Base-by-base conservation (phyloP, 176 grass and related monocot species). In the Ensete glaucum region DNA sequence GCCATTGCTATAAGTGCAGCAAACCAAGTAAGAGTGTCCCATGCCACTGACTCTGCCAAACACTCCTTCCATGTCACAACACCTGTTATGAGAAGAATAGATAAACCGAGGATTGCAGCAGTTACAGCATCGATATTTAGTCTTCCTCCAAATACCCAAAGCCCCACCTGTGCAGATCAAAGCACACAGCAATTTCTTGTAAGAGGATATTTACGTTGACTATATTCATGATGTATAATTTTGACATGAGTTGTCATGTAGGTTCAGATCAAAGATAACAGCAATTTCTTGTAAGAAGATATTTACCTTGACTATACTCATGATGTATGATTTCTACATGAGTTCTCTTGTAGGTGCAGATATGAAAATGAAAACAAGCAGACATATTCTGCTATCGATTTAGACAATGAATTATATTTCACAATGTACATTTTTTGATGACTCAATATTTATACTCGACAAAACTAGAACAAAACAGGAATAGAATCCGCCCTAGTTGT, bases 11-110 rank as follows among this genome's bases (percentile, higher is more conserved):
- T 94, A 73, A 99, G 85, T 10, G 91, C 96, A 25, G 96, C 96
- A 87, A 99, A 99, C 96, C 96, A 95, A 50, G 91, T 94, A 76
- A 99, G 91, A 21, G 96, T 95, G 67, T 99, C 96, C 96, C 96
- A 99, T 58, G 96, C 96, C 27, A 94, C 90, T 72, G 86, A 81
- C 68, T 99, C 96, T 19, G 81, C 81, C 73, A 99, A 83, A 82
- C 96, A 99, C 69, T 99, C 95, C 78, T 99, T 94, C 91, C 96
- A 99, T 77, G 88, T 95, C 19, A 99, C 91, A 80, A 99, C 96
- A 19, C 96, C 96, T 62, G 91, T 81, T 72, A 85, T 87, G 50
- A 99, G 81, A 63, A 99, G 96, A 69, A 99, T 71, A 21, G 86
- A 87, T 76, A 99, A 88, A 10, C 91, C 96, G 72, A 99, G 88